A percentile compares a stretch with the other conserved stretches of the same genome.
phyloP scores from a whole-genome alignment of 768 basidiomycete species.

The Leccinum rimulosum region DNA sequence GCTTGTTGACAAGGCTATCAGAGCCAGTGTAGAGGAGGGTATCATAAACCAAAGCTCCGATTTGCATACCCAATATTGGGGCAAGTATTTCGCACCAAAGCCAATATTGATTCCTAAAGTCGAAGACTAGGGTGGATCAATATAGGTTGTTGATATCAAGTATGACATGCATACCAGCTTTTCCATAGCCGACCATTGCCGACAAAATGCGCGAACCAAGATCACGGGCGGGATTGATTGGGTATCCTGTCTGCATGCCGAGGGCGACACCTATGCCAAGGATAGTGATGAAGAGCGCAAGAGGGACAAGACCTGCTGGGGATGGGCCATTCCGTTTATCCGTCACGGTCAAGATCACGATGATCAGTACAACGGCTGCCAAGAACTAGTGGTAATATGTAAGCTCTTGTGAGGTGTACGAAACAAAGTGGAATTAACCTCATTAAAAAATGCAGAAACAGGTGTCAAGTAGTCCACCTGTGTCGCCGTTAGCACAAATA shows the following conservation, averaged over 20 bases:
- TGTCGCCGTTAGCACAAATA: constrained; percentile 6
- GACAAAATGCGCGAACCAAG: constrained; percentile 67
- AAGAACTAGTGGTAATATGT: constrained; percentile 41
- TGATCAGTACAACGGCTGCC: constrained; percentile 51
- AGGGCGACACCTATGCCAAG: constrained; percentile 58
- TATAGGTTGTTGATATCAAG: not conserved
- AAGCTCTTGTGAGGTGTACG: not conserved
- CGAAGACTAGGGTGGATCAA: constrained; percentile 29
- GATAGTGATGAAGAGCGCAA: constrained; percentile 54
- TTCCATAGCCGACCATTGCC: constrained; percentile 70
- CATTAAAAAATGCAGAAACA: constrained; percentile 46
- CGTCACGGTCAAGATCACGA: constrained; percentile 51
- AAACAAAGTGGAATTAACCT: constrained; percentile 26
- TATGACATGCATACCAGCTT: constrained; percentile 37
- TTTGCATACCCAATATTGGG: constrained; percentile 56
- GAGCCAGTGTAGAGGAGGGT: constrained; percentile 52
- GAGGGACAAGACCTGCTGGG: constrained; percentile 49
- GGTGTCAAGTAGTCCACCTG: constrained; percentile 42
- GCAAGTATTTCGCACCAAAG: constrained; percentile 64
- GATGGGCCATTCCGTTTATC: constrained; percentile 53
- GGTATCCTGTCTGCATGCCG: constrained; percentile 65
- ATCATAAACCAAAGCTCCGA: constrained; percentile 58
- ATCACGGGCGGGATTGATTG: constrained; percentile 72
- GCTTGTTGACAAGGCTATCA: constrained; percentile 53
- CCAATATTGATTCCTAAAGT: constrained; percentile 61